A percentile compares a stretch with the other conserved stretches of the same genome.
Evolutionary conservation across 441 rosid genomes (phyloP).

Genomic region (Biscutella laevigata): DNA sequence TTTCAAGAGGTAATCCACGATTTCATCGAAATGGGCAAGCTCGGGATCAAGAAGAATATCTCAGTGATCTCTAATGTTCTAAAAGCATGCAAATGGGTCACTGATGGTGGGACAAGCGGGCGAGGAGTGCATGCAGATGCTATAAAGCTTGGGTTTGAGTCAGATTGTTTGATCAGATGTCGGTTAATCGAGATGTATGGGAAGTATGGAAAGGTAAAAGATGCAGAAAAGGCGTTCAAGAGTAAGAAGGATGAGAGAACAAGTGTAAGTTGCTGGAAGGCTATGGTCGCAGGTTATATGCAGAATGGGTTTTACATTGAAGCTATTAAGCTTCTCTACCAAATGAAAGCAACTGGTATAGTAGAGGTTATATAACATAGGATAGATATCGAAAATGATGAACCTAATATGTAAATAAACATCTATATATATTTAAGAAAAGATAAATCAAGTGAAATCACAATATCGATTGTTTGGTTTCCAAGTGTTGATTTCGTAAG

Average conservation of each 20-base stretch:
- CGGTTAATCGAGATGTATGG: constrained; percentile 63
- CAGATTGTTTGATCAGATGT: constrained; percentile 29
- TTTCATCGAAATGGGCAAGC: constrained; percentile 41
- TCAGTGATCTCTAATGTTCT: constrained; percentile 37
- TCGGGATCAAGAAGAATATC: constrained; percentile 31
- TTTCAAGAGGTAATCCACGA: constrained; percentile 33
- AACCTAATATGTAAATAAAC: constrained; percentile 13
- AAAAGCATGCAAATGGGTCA: constrained; percentile 46
- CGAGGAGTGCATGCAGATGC: constrained; percentile 43
- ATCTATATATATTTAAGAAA: background rate
- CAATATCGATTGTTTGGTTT: background rate
- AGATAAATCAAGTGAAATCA: background rate
- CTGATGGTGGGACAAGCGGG: constrained; percentile 39
- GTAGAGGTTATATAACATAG: too few species aligned
- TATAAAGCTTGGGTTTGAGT: constrained; percentile 45
- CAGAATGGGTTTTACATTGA: constrained; percentile 35
- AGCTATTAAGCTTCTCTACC: constrained; percentile 51
- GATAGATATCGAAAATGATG: too few species aligned
- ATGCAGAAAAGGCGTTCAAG: constrained; percentile 40
- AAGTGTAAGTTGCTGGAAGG: constrained; percentile 35
- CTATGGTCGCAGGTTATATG: constrained; percentile 41
- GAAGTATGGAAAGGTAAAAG: constrained; percentile 36
- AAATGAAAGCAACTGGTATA: constrained; percentile 49
- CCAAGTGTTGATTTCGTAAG: constrained; percentile 6
- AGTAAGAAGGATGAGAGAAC: constrained; percentile 21